Percentiles rank a stretch among this genome's conserved stretches.
Conservation (phyloP, 345 rosid genomes). For the Moricandia moricandioides region DNA sequence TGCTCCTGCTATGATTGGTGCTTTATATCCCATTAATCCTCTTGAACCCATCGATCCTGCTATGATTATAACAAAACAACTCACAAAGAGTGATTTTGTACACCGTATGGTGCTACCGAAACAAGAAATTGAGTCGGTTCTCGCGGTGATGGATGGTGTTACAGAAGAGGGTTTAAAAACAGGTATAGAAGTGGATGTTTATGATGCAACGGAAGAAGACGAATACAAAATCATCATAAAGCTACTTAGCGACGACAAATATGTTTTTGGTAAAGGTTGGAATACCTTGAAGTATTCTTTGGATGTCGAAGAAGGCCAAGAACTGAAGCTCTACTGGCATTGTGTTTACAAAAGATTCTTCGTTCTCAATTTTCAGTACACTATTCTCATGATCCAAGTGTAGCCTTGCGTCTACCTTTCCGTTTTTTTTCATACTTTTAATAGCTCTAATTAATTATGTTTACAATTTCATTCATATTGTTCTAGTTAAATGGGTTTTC, state of each 20-base stretch:
- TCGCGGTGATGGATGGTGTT: too few relatives aligned
- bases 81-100: too few relatives aligned
- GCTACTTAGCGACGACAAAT: too few relatives aligned
- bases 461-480: background rate
- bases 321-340: background rate
- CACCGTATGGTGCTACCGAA: too few relatives aligned
- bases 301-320: background rate
- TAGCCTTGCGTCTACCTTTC: too few relatives aligned
- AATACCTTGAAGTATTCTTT: background rate
- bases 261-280: background rate
- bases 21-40: background rate
- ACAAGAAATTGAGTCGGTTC: background rate
- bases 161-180: background rate
- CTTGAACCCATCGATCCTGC: too few relatives aligned
- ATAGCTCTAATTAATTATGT: background rate
- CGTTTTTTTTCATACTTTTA: background rate
- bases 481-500: background rate
- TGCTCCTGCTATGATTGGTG: background rate
- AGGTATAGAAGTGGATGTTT: background rate
- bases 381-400: background rate
- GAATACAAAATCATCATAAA: background rate
- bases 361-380: background rate
- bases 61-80: too few relatives aligned
- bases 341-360: background rate
- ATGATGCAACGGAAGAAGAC: background rate